Evolutionary conservation across 1,284 basidiomycete genomes (phyloP), one percentile per base, ranked within the genome.

Genomic region (Phaffia rhodozyma): DNA sequence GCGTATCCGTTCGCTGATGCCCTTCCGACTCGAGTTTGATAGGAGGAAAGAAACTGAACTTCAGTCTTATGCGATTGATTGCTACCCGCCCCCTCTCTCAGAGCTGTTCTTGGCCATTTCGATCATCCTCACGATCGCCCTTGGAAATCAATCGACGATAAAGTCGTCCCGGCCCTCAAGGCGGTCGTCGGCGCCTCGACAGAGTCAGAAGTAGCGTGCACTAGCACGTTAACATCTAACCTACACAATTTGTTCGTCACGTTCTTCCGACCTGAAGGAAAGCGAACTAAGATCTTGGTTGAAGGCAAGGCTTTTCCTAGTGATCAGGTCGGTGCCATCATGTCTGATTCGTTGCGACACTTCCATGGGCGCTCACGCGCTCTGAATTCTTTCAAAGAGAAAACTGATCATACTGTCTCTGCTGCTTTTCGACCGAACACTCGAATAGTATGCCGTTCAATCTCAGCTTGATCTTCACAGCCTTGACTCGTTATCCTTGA

Each of bases 261-360:
- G 27, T 98, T 98, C 77, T 97, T 97, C 78, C 85, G 87, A 62
- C 94, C 94, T 2, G 90, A 88, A 9, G 71, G 81, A 65, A 71
- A 67, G 66, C 84, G 91, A 60, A 92, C 84, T 81, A 97, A 96
- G 82, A 93, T 99, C 74, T 80, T 99, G 65, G 96, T 91, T 75
- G 96, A 99, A 79, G 84, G 85, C 52, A 86, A 83, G 66, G 91
- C 93, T 1, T 98, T 98, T 76, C 93, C 96, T 66, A 94, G 90
- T 69, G 94, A 98, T 80, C 87, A 91, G 78, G 87, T 86, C 68
- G 73, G 83, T 77, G 6, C 29, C 4, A 47, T 30, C 29, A 18
- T 23, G 23, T 48, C 6, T 49, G 47, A 23, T 25, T 18, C 18
- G 13, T n/a, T 21, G 3, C 20, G 30, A 5, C n/a, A n/a, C 18